A percentile compares a stretch with the other conserved stretches of the same genome.
These are phyloP conservation scores for Pleurotus platypus DNA, from an alignment of 768 basidiomycete genomes.

Conservation along the genomic window DNA sequence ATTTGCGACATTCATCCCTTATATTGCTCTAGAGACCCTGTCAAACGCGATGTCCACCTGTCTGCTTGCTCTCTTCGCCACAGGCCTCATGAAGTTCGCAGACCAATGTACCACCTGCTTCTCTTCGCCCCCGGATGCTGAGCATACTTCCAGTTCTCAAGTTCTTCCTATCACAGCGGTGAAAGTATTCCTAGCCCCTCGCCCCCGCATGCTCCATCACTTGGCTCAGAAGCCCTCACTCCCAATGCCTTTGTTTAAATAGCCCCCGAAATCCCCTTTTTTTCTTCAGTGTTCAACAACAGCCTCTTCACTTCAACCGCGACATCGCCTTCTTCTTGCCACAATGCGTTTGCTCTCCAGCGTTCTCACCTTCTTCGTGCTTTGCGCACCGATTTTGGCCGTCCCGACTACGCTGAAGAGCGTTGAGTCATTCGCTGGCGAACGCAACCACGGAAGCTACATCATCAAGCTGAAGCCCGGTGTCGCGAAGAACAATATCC, in stretches of 20 bases:
- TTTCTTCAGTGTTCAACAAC: neutral
- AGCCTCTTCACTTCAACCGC: neutral
- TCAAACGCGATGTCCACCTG: too few species aligned
- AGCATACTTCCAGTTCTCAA: too few species aligned
- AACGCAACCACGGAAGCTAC: constrained; percentile 1
- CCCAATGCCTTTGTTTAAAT: neutral
- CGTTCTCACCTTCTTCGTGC: neutral
- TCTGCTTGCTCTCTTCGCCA: too few species aligned
- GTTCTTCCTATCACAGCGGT: too few species aligned
- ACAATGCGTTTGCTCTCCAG: constrained; percentile 1
- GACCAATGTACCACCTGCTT: too few species aligned
- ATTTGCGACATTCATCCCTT: too few species aligned
- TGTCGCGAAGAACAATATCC: constrained; percentile 6
- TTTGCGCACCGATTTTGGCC: neutral
- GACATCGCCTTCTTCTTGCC: neutral
- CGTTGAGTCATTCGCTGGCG: constrained; percentile 7
- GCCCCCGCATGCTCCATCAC: neutral
- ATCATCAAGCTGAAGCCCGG: constrained; percentile 21
- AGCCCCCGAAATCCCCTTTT: neutral
- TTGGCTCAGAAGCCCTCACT: neutral
- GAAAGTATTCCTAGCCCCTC: too few species aligned
- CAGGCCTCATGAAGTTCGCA: too few species aligned
- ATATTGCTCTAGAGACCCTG: too few species aligned
- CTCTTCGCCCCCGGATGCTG: too few species aligned
- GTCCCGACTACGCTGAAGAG: neutral